Percentiles rank a stretch among this genome's conserved stretches.
These are phyloP conservation scores for Cystobasidium ongulense DNA, from an alignment of 768 basidiomycete genomes.

Conservation along the genomic window DNA sequence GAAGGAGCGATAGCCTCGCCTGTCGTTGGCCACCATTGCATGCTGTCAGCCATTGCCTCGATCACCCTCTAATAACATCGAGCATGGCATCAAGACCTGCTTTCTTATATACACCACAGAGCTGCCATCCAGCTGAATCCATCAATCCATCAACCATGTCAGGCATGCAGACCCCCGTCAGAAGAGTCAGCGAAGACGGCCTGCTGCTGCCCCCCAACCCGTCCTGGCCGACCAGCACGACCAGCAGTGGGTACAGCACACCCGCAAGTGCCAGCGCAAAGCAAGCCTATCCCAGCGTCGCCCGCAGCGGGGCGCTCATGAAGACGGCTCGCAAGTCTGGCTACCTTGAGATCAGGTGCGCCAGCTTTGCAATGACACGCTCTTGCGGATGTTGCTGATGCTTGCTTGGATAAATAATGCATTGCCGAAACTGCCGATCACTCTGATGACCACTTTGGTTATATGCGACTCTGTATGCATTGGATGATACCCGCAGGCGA, in stretches of 20 bases:
- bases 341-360: slow-evolving; percentile 29
- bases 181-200: neutral
- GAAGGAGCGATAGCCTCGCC: no score
- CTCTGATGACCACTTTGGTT: neutral
- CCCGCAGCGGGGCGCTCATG: neutral
- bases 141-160: neutral
- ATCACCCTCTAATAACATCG: neutral
- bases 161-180: neutral
- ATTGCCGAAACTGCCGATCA: neutral
- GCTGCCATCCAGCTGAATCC: no score
- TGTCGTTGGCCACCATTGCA: no score
- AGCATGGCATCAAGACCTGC: no score
- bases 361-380: neutral
- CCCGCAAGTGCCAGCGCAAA: neutral
- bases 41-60: neutral
- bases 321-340: slow-evolving; percentile 7
- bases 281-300: neutral
- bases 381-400: neutral
- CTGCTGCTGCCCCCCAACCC: neutral
- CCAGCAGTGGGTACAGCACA: neutral
- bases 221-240: neutral
- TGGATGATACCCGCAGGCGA: neutral
- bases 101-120: no score
- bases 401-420: no score
- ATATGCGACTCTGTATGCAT: neutral